Conservation (phyloP, 768 basidiomycete species). For the Harrya chromipes region DNA sequence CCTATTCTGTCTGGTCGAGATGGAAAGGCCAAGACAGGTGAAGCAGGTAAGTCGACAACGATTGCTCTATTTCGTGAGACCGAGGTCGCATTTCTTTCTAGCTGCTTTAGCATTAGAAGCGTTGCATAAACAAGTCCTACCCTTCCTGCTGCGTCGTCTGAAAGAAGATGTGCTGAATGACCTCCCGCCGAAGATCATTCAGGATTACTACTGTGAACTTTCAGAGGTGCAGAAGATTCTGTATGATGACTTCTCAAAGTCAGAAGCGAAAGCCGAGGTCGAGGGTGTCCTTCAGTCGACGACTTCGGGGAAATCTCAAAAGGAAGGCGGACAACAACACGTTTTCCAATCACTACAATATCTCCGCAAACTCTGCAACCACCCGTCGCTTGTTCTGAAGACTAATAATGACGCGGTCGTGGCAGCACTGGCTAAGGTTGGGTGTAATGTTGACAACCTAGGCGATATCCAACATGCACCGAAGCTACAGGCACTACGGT, state of each 20-base stretch:
- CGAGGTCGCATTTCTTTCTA: conserved; percentile 31
- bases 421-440: conserved; percentile 55
- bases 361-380: conserved; percentile 95
- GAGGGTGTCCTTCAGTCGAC: conserved; percentile 60
- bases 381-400: conserved; percentile 89
- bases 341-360: conserved; percentile 98
- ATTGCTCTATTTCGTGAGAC: neutral
- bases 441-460: conserved; percentile 45
- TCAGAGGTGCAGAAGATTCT: conserved; percentile 91
- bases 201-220: conserved; percentile 98
- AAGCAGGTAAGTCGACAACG: conserved; percentile 70
- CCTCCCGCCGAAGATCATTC: conserved; percentile 98
- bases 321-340: conserved; percentile 65
- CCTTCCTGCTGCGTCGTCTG: conserved; percentile 91
- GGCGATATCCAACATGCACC: conserved; percentile 90
- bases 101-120: conserved; percentile 94
- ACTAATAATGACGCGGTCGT: conserved; percentile 55
- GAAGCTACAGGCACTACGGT: conserved; percentile 90
- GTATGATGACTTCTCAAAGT: conserved; percentile 91
- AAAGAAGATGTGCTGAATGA: conserved; percentile 97
- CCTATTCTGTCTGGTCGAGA: conserved; percentile 94
- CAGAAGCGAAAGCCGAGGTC: conserved; percentile 61
- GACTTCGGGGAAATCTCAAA: conserved; percentile 29
- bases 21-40: conserved; percentile 90
- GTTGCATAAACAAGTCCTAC: conserved; percentile 97